phyloP scores from a whole-genome alignment of 2,329 filamentous ascomycete species.

The Moelleriella libera region DNA sequence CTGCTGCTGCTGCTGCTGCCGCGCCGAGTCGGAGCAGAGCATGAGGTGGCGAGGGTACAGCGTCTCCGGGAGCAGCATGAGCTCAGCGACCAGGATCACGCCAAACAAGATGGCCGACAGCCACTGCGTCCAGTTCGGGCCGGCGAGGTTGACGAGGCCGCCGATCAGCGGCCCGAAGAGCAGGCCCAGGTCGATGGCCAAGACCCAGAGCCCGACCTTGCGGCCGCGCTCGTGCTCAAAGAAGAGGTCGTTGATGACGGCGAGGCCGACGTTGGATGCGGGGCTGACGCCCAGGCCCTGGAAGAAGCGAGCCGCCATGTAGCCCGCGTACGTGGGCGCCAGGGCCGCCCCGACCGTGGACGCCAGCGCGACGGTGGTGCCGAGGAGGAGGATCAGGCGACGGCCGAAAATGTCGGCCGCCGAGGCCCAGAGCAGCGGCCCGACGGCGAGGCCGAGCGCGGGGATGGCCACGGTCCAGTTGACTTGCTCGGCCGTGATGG shows the following conservation, averaged over 20 bases:
- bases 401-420: slow-evolving; percentile 33
- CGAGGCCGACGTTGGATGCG: slow-evolving; percentile 38
- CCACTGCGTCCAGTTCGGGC: slow-evolving; percentile 38
- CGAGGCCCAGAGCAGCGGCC: slow-evolving; percentile 35
- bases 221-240: slow-evolving; percentile 34
- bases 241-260: slow-evolving; percentile 39
- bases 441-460: slow-evolving; percentile 32
- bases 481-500: slow-evolving; percentile 27
- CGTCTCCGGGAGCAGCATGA: slow-evolving; percentile 39
- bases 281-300: slow-evolving; percentile 41
- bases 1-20: too few relatives aligned
- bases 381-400: neutral
- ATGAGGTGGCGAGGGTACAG: slow-evolving; percentile 38
- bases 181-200: slow-evolving; percentile 38
- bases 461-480: slow-evolving; percentile 42
- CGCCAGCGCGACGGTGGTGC: slow-evolving; percentile 20
- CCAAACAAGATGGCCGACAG: slow-evolving; percentile 38
- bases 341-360: slow-evolving; percentile 18
- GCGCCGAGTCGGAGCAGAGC: slow-evolving; percentile 12
- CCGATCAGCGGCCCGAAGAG: slow-evolving; percentile 29
- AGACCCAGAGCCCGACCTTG: slow-evolving; percentile 41
- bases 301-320: slow-evolving; percentile 45
- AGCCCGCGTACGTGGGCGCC: slow-evolving; percentile 25
- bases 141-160: slow-evolving; percentile 10
- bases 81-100: slow-evolving; percentile 25